Evolutionary conservation across 1,139 yeast genomes (phyloP), one percentile per base, ranked within the genome.

Genomic region (Geotrichum siamense): DNA sequence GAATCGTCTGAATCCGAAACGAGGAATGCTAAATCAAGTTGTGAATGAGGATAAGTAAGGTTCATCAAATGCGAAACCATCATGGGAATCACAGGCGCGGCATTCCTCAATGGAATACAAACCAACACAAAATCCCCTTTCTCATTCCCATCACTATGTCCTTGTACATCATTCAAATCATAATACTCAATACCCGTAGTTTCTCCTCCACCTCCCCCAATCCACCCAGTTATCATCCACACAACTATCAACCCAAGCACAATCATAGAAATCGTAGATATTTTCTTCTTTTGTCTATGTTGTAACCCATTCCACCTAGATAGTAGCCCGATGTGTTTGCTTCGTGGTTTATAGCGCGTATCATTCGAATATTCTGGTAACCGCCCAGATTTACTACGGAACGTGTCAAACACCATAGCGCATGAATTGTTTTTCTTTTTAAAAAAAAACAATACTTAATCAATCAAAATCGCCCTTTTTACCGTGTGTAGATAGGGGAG

Each of bases 1-100:
- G 71, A 68, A 60, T 89, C 97, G 48, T 75, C 69, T 3, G 82
- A 72, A 56, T 79, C 86, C 34, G 79, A 73, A 19, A 79, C 79
- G 50, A 79, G 59, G 53, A 79, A 79, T 3, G 84, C 79, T 40
- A 79, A 56, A 55, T 79, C 86, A 22, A 79, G 72, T 45, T 76
- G 65, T 48, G 72, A 67, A 57, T 79, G 85, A 22, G 84, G 84
- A 59, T 79, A 79, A 1, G 82, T 75, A 58, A 79, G 64, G 55
- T 75, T 74, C 43, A 64, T 63, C 64, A 79, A 66, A 55, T 79
- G 82, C 39, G 69, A 65, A 55, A 78, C 76, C 64, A 79, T 76
- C 74, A 78, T 72, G 19, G 82, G 81, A 47, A 79, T 56, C 57
- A 77, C 83, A 17, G 72, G 67, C 13, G 79, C 78, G 2, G 85